Percentiles rank a stretch among this genome's conserved stretches.
phyloP scores from a whole-genome alignment of 2,329 filamentous ascomycete species.

The Trichoderma polysporum region DNA sequence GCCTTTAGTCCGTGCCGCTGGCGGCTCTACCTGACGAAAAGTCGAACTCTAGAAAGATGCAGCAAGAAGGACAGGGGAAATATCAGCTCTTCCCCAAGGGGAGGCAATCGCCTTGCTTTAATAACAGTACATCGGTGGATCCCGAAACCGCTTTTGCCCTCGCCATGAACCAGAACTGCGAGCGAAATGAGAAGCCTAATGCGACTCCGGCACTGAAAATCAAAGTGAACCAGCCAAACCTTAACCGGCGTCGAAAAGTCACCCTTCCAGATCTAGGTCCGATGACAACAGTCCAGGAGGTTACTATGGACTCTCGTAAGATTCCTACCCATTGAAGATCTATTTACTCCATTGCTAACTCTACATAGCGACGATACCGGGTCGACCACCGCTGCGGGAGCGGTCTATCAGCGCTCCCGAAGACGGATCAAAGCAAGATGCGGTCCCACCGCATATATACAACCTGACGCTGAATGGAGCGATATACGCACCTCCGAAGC shows the following conservation, averaged over 20 bases:
- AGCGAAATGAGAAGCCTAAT: slow-evolving; percentile 42
- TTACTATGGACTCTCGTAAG: slow-evolving; percentile 70
- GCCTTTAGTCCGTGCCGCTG: slow-evolving; percentile 27
- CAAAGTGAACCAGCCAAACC: slow-evolving; percentile 57
- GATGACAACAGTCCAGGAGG: slow-evolving; percentile 68
- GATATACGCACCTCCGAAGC: slow-evolving; percentile 27
- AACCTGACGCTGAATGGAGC: slow-evolving; percentile 11
- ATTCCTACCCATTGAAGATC: slow-evolving; percentile 21
- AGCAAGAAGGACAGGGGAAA: slow-evolving; percentile 51
- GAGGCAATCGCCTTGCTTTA: slow-evolving; percentile 44
- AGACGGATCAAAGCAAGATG: slow-evolving; percentile 2
- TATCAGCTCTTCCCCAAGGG: slow-evolving; percentile 62
- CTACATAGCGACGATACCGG: slow-evolving; percentile 62
- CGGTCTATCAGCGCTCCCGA: slow-evolving; percentile 61
- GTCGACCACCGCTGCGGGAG: slow-evolving; percentile 63
- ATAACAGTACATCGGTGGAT: slow-evolving; percentile 47
- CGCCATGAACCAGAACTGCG: slow-evolving; percentile 42
- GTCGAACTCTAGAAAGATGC: slow-evolving; percentile 59
- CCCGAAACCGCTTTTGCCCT: slow-evolving; percentile 50
- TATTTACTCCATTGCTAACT: neutral
- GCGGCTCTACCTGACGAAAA: slow-evolving; percentile 43
- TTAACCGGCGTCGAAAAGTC: slow-evolving; percentile 60
- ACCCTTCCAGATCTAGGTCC: slow-evolving; percentile 64
- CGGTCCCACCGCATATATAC: neutral
- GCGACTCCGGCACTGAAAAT: slow-evolving; percentile 45